A percentile compares a stretch with the other conserved stretches of the same genome.
Conservation (phyloP, 2,329 filamentous ascomycete species). For the Colletotrichum endophyticum region DNA sequence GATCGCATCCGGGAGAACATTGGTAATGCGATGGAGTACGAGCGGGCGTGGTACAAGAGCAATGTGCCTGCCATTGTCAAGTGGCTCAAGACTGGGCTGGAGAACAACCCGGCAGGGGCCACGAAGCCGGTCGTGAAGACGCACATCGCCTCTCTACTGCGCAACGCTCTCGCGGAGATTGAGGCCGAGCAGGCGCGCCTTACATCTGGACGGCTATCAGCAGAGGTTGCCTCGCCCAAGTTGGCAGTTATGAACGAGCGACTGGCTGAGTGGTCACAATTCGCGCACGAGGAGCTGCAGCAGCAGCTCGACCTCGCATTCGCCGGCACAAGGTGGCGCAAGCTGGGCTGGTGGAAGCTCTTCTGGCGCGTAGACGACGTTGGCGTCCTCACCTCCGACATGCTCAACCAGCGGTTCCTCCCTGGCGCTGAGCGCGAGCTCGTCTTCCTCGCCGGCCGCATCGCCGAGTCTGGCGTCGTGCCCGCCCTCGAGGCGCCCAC, state of each 20-base stretch:
- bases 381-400: constrained; percentile 78
- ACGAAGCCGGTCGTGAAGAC: constrained; percentile 71
- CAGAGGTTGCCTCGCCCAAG: constrained; percentile 39
- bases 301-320: constrained; percentile 81
- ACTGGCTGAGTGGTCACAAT: constrained; percentile 77
- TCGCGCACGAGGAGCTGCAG: constrained; percentile 83
- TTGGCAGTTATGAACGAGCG: constrained; percentile 57
- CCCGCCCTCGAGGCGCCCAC: not conserved
- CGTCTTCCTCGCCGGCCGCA: constrained; percentile 82
- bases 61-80: constrained; percentile 68
- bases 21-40: constrained; percentile 72
- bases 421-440: constrained; percentile 78
- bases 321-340: constrained; percentile 75
- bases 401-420: constrained; percentile 79
- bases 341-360: constrained; percentile 90
- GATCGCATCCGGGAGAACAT: constrained; percentile 71
- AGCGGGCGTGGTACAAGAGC: constrained; percentile 76
- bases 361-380: constrained; percentile 96
- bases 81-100: constrained; percentile 65
- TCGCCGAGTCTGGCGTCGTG: constrained; percentile 55
- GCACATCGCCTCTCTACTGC: constrained; percentile 71
- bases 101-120: constrained; percentile 37
- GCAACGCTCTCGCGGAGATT: constrained; percentile 56
- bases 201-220: constrained; percentile 34
- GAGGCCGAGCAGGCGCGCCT: constrained; percentile 50